phyloP scores from a whole-genome alignment of 768 basidiomycete genomes.

The Russula emetica region DNA sequence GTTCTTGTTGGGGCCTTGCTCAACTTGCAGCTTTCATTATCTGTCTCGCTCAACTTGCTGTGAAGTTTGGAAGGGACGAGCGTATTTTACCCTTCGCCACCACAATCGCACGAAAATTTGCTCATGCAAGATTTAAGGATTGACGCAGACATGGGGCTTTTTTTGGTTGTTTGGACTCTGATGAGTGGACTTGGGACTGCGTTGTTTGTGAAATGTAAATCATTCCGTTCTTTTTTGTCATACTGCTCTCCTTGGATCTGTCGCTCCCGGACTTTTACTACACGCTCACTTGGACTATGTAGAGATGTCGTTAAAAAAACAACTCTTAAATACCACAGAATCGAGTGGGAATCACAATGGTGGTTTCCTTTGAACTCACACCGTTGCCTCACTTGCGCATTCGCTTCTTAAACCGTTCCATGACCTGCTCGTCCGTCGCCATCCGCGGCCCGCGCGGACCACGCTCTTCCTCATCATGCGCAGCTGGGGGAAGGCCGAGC shows the following conservation, averaged over 20 bases:
- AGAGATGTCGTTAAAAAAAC: neutral
- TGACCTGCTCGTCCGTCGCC: constrained; percentile 90
- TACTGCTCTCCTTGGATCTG: neutral
- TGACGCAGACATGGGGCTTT: neutral
- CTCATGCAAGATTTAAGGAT: neutral
- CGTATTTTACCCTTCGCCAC: neutral
- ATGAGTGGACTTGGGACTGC: neutral
- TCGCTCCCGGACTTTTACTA: neutral
- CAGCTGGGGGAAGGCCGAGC: constrained; percentile 65
- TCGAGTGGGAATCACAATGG: neutral
- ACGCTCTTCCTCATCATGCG: constrained; percentile 40
- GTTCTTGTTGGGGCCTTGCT: neutral
- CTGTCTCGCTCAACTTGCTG: constrained; percentile 1
- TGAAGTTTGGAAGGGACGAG: neutral
- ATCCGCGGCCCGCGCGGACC: constrained; percentile 54
- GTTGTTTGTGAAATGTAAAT: neutral
- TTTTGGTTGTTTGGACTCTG: constrained; percentile 6
- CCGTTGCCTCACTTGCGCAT: constrained; percentile 62
- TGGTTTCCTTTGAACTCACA: neutral
- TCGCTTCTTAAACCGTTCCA: constrained; percentile 97
- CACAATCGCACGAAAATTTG: neutral
- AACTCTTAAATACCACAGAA: neutral
- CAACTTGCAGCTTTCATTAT: neutral
- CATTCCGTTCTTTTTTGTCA: neutral
- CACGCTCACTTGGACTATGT: neutral